Conservation (phyloP, 2,329 filamentous ascomycete species). For the Dichotomopilus funicola region DNA sequence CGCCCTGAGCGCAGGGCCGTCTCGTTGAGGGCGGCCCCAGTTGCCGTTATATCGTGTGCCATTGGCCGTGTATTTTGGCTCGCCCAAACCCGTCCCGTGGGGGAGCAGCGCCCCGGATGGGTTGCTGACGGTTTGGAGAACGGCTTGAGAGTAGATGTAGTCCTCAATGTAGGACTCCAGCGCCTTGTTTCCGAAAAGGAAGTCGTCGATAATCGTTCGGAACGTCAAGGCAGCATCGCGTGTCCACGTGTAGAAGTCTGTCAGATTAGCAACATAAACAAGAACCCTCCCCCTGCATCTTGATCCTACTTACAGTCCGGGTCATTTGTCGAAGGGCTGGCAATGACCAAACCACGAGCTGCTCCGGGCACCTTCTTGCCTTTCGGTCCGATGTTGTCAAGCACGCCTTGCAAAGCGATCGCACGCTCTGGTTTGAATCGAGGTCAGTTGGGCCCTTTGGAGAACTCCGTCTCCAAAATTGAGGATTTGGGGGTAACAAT, state of each 20-base stretch:
- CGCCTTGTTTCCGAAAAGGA: conserved; percentile 51
- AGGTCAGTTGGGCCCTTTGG: no score
- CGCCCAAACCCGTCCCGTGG: conserved; percentile 53
- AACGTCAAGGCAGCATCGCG: conserved; percentile 65
- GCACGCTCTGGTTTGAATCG: conserved; percentile 33
- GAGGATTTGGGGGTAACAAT: no score
- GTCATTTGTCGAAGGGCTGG: conserved; percentile 44
- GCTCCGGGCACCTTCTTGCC: conserved; percentile 44
- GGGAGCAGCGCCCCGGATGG: conserved; percentile 54
- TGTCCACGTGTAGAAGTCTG: conserved; percentile 74
- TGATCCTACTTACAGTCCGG: conserved; percentile 46
- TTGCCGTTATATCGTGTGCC: conserved; percentile 54
- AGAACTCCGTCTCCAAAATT: no score
- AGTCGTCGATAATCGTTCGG: conserved; percentile 61
- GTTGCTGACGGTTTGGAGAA: conserved; percentile 59
- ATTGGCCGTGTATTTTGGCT: conserved; percentile 66
- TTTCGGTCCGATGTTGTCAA: conserved; percentile 52
- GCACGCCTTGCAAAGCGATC: conserved; percentile 44
- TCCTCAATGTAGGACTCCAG: conserved; percentile 57
- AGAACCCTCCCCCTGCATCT: background rate
- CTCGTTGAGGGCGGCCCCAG: conserved; percentile 71
- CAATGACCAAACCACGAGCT: conserved; percentile 46
- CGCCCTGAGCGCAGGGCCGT: conserved; percentile 72
- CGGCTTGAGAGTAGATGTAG: conserved; percentile 62
- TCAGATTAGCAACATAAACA: background rate